Evolutionary conservation across 148 eudicot species (phyloP).

Genomic region (Vaccinium myrtillus): DNA sequence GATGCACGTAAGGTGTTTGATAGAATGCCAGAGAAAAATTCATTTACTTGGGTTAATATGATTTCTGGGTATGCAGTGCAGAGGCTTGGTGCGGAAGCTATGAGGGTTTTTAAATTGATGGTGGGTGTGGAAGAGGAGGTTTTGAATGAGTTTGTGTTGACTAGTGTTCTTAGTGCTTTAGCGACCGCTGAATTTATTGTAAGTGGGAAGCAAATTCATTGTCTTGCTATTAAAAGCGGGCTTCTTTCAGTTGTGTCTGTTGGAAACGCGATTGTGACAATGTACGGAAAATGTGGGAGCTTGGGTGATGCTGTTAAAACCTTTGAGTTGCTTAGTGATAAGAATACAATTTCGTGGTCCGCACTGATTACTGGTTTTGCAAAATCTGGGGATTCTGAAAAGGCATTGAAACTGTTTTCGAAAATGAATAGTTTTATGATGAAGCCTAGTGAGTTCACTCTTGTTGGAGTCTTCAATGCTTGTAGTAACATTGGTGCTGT

Average conservation of each 20-base stretch:
- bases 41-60: conserved; percentile 50
- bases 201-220: conserved; percentile 44
- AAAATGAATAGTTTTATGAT: conserved; percentile 45
- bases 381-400: conserved; percentile 42
- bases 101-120: conserved; percentile 40
- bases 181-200: conserved; percentile 21
- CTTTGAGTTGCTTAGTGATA: conserved; percentile 35
- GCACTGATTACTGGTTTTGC: conserved; percentile 62
- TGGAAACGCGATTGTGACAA: conserved; percentile 52
- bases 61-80: conserved; percentile 44
- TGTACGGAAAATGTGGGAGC: conserved; percentile 53
- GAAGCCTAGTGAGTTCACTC: conserved; percentile 50
- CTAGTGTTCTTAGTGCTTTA: conserved; percentile 47
- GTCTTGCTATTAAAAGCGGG: conserved; percentile 39
- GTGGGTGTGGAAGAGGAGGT: conserved; percentile 26
- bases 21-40: conserved; percentile 49
- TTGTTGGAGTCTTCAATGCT: conserved; percentile 61
- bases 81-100: conserved; percentile 38
- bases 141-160: conserved; percentile 40
- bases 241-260: conserved; percentile 32
- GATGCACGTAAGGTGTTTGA: conserved; percentile 55
- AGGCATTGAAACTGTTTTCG: conserved; percentile 45
- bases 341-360: conserved; percentile 51
- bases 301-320: conserved; percentile 30
- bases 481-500: conserved; percentile 42